These are phyloP conservation scores for Penicillium polonicum DNA, from an alignment of 2,329 filamentous ascomycete genomes.

Conservation along the genomic window DNA sequence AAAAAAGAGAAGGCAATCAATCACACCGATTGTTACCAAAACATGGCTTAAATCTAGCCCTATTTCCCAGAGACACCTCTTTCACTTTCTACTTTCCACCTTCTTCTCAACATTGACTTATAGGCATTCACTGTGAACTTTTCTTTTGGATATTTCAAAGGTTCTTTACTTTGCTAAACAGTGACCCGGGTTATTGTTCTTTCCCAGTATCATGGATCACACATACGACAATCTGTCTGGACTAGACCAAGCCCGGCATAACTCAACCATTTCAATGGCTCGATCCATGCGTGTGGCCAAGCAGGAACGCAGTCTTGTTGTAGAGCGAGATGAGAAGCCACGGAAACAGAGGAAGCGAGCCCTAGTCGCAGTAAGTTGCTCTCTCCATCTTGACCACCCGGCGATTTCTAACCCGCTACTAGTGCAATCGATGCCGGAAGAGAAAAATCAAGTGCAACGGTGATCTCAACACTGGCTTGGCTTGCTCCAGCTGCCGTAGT, in stretches of 20 bases:
- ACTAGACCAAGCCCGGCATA: conserved; percentile 21
- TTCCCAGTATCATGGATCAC: conserved; percentile 7
- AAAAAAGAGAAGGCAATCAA: conserved; percentile 20
- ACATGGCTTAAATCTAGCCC: conserved; percentile 37
- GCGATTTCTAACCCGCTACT: conserved; percentile 8
- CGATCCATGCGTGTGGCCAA: conserved; percentile 28
- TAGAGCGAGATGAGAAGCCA: conserved; percentile 38
- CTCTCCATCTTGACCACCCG: background rate
- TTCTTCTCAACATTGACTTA: conserved; percentile 16
- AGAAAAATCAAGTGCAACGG: conserved; percentile 95
- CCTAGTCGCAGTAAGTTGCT: conserved; percentile 49
- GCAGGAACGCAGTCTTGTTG: conserved; percentile 27
- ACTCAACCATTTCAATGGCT: conserved; percentile 25
- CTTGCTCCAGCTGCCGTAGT: conserved; percentile 79
- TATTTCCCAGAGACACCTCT: conserved; percentile 28
- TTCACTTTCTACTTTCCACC: conserved; percentile 21
- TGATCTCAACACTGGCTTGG: conserved; percentile 70
- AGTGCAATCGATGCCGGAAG: conserved; percentile 89
- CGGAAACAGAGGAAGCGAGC: conserved; percentile 52
- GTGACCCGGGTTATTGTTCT: background rate
- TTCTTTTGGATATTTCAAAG: conserved; percentile 16
- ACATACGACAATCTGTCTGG: conserved; percentile 2
- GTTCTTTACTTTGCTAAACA: background rate
- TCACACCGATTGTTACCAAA: conserved; percentile 29
- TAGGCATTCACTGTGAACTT: background rate